A percentile compares a stretch with the other conserved stretches of the same genome.
These are phyloP conservation scores for Mycena latifolia DNA, from an alignment of 768 basidiomycete species.

Conservation along the genomic window DNA sequence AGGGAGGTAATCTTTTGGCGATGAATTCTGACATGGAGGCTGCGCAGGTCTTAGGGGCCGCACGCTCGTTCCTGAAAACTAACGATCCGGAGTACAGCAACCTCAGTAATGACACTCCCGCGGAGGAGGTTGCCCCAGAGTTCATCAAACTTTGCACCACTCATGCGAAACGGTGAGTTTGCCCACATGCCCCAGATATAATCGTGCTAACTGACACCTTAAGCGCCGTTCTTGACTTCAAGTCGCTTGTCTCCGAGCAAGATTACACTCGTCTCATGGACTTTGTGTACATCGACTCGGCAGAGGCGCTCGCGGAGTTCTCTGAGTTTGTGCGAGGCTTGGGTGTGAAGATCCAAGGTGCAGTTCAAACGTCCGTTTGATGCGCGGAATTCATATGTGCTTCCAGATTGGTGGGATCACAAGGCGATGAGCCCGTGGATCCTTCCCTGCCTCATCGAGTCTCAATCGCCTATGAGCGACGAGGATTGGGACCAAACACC, in stretches of 20 bases:
- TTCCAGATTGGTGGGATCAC: conserved; percentile 7
- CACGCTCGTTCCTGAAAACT: conserved; percentile 10
- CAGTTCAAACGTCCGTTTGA: background rate
- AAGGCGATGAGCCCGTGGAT: conserved; percentile 1
- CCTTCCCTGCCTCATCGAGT: conserved; percentile 1
- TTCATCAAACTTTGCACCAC: conserved; percentile 10
- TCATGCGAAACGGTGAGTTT: conserved; percentile 10
- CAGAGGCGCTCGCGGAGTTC: background rate
- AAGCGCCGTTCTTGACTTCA: background rate
- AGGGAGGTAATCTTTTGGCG: background rate
- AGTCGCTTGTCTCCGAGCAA: background rate
- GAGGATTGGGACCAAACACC: conserved; percentile 1
- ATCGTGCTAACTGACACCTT: no score
- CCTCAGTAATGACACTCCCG: background rate
- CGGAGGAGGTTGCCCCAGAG: conserved; percentile 3
- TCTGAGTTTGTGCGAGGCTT: background rate
- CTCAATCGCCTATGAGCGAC: background rate
- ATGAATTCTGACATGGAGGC: conserved; percentile 6
- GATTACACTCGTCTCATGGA: background rate
- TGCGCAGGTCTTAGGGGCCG: conserved; percentile 9
- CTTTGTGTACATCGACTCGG: background rate
- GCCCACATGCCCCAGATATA: background rate
- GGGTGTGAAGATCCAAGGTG: background rate
- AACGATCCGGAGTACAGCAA: conserved; percentile 7
- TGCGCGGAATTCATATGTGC: background rate